These are phyloP conservation scores for Penicillium subrubescens DNA, from an alignment of 495 filamentous ascomycete genomes.

Conservation along the genomic window DNA sequence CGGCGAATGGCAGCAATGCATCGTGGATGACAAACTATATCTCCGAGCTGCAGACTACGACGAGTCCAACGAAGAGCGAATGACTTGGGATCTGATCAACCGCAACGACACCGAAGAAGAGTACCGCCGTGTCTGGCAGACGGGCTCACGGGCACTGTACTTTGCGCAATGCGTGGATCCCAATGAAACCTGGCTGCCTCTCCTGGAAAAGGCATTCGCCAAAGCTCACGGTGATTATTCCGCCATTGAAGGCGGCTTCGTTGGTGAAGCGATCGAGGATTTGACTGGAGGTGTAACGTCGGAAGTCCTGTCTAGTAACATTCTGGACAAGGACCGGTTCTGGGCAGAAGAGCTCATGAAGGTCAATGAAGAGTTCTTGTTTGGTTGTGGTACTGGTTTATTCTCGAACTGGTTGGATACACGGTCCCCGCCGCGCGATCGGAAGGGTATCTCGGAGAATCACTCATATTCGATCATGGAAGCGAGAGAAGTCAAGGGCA, in stretches of 20 bases:
- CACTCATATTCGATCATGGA: conserved; percentile 92
- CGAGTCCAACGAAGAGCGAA: conserved; percentile 65
- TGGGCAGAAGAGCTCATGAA: conserved; percentile 85
- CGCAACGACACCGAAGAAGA: conserved; percentile 74
- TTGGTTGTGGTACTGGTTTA: conserved; percentile 74
- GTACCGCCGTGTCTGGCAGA: conserved; percentile 74
- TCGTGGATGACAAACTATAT: conserved; percentile 87
- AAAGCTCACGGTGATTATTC: conserved; percentile 91
- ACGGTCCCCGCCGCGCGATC: conserved; percentile 42
- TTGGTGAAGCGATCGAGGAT: conserved; percentile 89
- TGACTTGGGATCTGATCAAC: conserved; percentile 71
- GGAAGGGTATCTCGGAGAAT: conserved; percentile 76
- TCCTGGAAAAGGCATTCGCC: conserved; percentile 95
- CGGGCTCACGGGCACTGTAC: conserved; percentile 74
- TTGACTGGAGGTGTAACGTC: conserved; percentile 89
- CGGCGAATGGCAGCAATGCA: conserved; percentile 87
- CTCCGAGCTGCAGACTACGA: conserved; percentile 83
- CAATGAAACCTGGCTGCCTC: conserved; percentile 92
- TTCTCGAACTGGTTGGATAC: conserved; percentile 58
- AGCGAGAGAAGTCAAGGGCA: conserved; percentile 72
- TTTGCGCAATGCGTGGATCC: conserved; percentile 84
- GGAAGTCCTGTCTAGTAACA: conserved; percentile 76
- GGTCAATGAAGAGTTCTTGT: conserved; percentile 86
- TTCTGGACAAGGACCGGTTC: conserved; percentile 84
- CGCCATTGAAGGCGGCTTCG: conserved; percentile 82